These are phyloP conservation scores for Jatropha curcas DNA, from an alignment of 345 rosid genomes.

Conservation along the genomic window DNA sequence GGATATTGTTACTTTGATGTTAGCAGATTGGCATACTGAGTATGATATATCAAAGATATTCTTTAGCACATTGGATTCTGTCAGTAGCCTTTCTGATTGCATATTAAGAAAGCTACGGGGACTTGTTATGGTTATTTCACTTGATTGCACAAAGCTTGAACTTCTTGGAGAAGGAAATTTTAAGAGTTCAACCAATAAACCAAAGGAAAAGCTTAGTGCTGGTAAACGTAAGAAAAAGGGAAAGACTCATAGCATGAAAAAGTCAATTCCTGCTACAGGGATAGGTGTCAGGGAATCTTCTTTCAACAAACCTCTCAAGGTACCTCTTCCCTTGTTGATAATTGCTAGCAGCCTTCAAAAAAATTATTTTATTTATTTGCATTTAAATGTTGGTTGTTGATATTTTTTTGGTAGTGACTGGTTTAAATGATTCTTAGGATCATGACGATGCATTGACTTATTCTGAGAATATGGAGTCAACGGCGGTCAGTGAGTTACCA, in stretches of 20 bases:
- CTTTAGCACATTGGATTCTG: conserved; percentile 67
- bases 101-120: conserved; percentile 73
- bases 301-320: conserved; percentile 48
- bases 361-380: background rate
- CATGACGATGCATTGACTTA: conserved; percentile 16
- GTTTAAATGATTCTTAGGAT: conserved; percentile 42
- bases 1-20: conserved; percentile 45
- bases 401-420: conserved; percentile 16
- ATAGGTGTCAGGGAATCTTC: conserved; percentile 28
- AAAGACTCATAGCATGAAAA: conserved; percentile 48
- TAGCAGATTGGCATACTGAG: conserved; percentile 41
- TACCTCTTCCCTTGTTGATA: conserved; percentile 28
- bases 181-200: conserved; percentile 46
- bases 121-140: conserved; percentile 61
- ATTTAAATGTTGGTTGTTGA: background rate
- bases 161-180: conserved; percentile 64
- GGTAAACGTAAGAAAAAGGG: conserved; percentile 60
- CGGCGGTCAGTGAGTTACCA: conserved; percentile 44
- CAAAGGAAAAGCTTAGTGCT: conserved; percentile 50
- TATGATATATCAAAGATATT: conserved; percentile 44
- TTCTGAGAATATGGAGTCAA: conserved; percentile 31
- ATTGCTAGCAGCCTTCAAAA: conserved; percentile 4
- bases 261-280: conserved; percentile 35
- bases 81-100: conserved; percentile 66
- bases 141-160: conserved; percentile 76